These are phyloP conservation scores for Gracilaria gracilis DNA, from an alignment of 23 red algal genomes.

Conservation along the genomic window DNA sequence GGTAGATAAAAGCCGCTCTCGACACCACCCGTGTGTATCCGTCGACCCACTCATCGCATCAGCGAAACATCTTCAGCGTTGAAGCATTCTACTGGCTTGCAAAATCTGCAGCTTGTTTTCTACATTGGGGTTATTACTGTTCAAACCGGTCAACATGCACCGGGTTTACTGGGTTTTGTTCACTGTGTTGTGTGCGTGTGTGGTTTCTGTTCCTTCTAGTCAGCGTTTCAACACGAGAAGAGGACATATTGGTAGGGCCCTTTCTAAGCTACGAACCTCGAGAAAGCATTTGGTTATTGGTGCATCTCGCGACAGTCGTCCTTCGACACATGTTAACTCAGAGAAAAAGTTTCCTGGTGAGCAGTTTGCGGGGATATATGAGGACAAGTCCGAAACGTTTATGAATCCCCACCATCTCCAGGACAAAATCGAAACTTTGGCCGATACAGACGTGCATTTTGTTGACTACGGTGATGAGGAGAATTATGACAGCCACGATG, in stretches of 20 bases:
- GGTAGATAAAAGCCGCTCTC: not conserved
- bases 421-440: slow-evolving; percentile 12
- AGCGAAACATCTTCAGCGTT: not conserved
- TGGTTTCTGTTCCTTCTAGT: slow-evolving; percentile 9
- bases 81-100: not conserved
- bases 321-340: not conserved
- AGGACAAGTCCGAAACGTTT: not conserved
- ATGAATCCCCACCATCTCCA: slow-evolving; percentile 14
- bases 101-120: not conserved
- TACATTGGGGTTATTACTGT: not conserved
- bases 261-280: not conserved
- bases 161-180: slow-evolving; percentile 21
- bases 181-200: not conserved
- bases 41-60: not conserved
- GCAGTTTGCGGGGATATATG: not conserved
- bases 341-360: not conserved
- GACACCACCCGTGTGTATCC: not conserved
- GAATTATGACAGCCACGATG: not conserved
- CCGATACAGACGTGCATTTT: slow-evolving; percentile 2
- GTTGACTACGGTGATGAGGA: slow-evolving; percentile 2
- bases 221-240: not conserved
- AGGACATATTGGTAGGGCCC: not conserved
- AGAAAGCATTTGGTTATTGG: not conserved
- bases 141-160: not conserved
- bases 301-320: not conserved